phyloP scores from a whole-genome alignment of 2,329 filamentous ascomycete genomes.

The Aspergillus jensenii region DNA sequence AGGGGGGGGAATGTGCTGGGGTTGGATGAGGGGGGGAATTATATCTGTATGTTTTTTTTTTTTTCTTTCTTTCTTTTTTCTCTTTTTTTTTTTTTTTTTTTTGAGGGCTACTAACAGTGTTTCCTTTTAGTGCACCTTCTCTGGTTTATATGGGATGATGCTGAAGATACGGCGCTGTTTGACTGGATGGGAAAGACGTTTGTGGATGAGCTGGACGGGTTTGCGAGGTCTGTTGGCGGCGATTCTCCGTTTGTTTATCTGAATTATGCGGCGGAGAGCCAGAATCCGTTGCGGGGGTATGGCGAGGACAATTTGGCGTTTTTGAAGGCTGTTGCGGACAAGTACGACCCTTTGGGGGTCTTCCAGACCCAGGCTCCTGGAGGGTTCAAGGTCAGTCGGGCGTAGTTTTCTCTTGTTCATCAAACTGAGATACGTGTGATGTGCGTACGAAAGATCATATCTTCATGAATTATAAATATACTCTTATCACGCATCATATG shows the following conservation, averaged over 20 bases:
- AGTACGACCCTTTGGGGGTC: background rate
- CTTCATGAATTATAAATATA: conserved; percentile 10
- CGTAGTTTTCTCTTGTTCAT: background rate
- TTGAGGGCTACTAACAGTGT: no score
- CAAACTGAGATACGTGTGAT: background rate
- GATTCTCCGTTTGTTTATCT: background rate
- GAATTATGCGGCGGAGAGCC: background rate
- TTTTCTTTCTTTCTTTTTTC: no score
- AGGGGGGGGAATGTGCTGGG: background rate
- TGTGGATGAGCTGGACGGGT: background rate
- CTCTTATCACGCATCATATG: conserved; percentile 6
- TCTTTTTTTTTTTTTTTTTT: no score
- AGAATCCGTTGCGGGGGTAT: background rate
- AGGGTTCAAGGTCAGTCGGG: background rate
- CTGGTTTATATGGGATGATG: background rate
- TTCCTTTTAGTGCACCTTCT: background rate
- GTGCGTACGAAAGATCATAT: conserved; percentile 1
- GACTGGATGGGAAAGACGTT: background rate
- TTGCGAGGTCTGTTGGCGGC: background rate
- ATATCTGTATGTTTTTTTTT: background rate
- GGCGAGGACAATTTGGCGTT: background rate
- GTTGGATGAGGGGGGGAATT: background rate
- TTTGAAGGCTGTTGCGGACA: background rate
- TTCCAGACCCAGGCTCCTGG: background rate
- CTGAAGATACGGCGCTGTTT: background rate